phyloP scores from a whole-genome alignment of 305 asterid genomes.

The Petunia hybrid region DNA sequence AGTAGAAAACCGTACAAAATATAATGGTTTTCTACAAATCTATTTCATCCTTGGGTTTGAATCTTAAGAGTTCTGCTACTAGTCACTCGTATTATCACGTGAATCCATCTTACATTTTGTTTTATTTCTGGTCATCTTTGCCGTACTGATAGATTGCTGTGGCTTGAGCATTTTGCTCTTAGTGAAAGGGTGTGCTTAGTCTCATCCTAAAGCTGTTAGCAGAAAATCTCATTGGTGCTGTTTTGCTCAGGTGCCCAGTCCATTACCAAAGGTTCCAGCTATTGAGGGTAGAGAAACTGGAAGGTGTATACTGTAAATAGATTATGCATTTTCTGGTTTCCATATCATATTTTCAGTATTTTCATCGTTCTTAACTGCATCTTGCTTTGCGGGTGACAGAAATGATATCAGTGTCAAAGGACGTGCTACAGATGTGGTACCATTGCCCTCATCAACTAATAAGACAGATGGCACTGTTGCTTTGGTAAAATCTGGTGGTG shows the following conservation, averaged over 20 bases:
- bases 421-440: constrained; percentile 57
- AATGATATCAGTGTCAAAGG: constrained; percentile 64
- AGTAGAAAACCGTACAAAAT: too few species aligned
- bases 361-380: constrained; percentile 36
- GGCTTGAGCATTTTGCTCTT: constrained; percentile 23
- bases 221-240: constrained; percentile 35
- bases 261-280: constrained; percentile 64
- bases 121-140: constrained; percentile 16
- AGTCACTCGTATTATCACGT: constrained; percentile 9
- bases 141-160: background rate
- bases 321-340: constrained; percentile 16
- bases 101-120: constrained; percentile 6
- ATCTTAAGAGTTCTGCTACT: background rate
- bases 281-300: constrained; percentile 65
- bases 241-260: constrained; percentile 69
- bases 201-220: constrained; percentile 26
- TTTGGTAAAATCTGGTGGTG: constrained; percentile 78
- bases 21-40: too few species aligned
- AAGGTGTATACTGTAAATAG: constrained; percentile 57
- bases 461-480: constrained; percentile 75
- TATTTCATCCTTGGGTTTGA: background rate
- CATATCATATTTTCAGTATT: constrained; percentile 25
- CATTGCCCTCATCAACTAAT: constrained; percentile 60
- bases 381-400: constrained; percentile 48
- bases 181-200: background rate